Evolutionary conservation across 139 green algal species (phyloP), one percentile per base, ranked within the genome.

Genomic region (Asterochloris sp.): DNA sequence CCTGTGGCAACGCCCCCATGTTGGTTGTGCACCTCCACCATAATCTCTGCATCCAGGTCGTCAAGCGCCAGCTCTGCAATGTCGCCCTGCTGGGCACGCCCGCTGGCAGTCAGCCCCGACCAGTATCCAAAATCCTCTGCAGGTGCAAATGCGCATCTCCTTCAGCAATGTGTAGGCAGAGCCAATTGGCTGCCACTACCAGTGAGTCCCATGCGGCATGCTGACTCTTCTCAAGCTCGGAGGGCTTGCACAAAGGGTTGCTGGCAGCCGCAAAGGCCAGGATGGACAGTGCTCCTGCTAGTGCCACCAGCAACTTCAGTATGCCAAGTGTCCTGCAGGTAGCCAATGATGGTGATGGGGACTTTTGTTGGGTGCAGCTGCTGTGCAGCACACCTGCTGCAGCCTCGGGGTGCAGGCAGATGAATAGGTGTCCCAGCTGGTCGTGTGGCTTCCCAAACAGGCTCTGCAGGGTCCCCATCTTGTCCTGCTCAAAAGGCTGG

Each of bases 21-120:
- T 12, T 74, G 73, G 62, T 76, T 83, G 69, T 77, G 76, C 23
- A 87, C 69, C 81, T 88, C 85, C 63, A 88, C 81, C 63, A 82
- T 24, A n/a, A 88, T 64, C 26, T 84, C 77, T 10, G 81, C 77
- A 14, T 73, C 73, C 26, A 74, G 24, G 28, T 88, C 85, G 4
- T 78, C 85, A 16, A 62, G 27, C 10, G 66, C 73, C 77, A 88
- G 28, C 21, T 78, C 81, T 63, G 85, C 69, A 23, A 73, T 62
- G 62, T 85, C 84, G 62, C 80, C 71, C 11, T 26, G 78, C 23
- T 67, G 28, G 24, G 78, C 75, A 28, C 69, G n/a, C n/a, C 82
- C 82, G 17, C 71, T 24, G n/a, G 66, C 17, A 10, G 24, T n/a
- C 26, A 87, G 24, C n/a, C 47, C 38, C 54, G 78, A 84, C 78